Base-by-base conservation (phyloP, 164 flowering plant genomes). In the Paratinospora sagittata region DNA sequence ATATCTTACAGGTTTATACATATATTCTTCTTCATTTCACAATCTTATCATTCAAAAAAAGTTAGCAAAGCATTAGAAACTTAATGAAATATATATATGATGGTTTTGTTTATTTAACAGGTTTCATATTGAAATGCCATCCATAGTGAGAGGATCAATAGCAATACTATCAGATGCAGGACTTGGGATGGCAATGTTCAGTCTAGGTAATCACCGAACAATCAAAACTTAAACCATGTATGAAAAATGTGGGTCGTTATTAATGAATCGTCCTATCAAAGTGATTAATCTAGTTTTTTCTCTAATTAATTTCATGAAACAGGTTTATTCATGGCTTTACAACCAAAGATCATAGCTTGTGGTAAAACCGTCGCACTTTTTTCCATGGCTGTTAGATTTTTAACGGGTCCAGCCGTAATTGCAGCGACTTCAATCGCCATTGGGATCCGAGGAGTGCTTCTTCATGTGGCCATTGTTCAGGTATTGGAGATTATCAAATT, bases 321-420 rank as follows among this genome's bases (percentile, higher is more conserved):
- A 90, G 96, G 96, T 60, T 74, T 90, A 41, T 90, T 90, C 83
- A 90, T 90, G 93, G 96, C 96, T n/a, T 68, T 88, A 30, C 96
- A 90, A 82, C 91, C 93, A 10, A 90, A 85, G 84, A 74, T 89
- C 37, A 87, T 89, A 69, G 90, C 90, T 8, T 90, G 92, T 75
- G 93, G 96, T 17, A 90, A 82, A 78, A 73, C 84, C 0, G 85
- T 86, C 19, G 93, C 96, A 1, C 66, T 83, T 13, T 90, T 84
- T 78, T 75, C 93, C 30, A 89, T 90, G 93, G 93, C 89, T 0
- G 92, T 90, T 2, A 79, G 96, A 75, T 90, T 90, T 74, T 76
- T 90, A 74, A 83, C 87, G 0, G 96, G 96, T 23, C 96, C 96
- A 1, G 93, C 93, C 0, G 96, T 90, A 16, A 87, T 84, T 6